These are phyloP conservation scores for Teratosphaeriaceae sp. DNA, from an alignment of 2,329 filamentous ascomycete species.

Conservation along the genomic window DNA sequence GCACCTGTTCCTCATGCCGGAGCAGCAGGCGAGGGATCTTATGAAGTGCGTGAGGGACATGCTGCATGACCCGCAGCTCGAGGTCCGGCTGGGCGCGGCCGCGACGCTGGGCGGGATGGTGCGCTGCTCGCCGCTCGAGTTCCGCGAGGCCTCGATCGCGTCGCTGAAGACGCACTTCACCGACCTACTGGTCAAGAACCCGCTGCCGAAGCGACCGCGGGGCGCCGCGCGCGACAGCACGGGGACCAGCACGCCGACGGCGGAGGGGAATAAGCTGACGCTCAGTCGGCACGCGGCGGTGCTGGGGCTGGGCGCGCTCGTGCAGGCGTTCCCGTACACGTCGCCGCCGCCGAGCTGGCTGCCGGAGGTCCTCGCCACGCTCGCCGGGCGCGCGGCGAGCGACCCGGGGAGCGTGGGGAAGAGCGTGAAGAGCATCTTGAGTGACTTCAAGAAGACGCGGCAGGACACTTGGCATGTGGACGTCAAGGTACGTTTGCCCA, in stretches of 20 bases:
- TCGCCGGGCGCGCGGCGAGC: constrained; percentile 77
- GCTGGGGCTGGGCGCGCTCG: constrained; percentile 78
- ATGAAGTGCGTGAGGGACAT: constrained; percentile 94
- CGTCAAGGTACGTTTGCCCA: constrained; percentile 69
- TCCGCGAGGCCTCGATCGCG: constrained; percentile 71
- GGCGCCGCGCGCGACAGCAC: constrained; percentile 32
- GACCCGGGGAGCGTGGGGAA: constrained; percentile 92
- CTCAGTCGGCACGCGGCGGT: constrained; percentile 84
- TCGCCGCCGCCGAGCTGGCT: constrained; percentile 91
- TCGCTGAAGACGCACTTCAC: constrained; percentile 75
- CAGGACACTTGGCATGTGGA: constrained; percentile 99
- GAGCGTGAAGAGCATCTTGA: constrained; percentile 86
- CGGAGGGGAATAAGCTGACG: constrained; percentile 68
- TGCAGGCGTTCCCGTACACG: constrained; percentile 94
- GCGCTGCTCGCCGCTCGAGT: constrained; percentile 75
- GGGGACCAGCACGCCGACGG: constrained; percentile 57
- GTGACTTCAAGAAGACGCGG: constrained; percentile 98
- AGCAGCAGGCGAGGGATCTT: constrained; percentile 67
- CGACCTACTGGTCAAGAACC: constrained; percentile 69
- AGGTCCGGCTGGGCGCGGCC: constrained; percentile 88
- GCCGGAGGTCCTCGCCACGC: constrained; percentile 79
- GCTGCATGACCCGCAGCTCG: constrained; percentile 84
- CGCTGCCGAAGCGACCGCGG: constrained; percentile 63
- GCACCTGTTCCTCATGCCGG: constrained; percentile 77
- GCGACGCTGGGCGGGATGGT: constrained; percentile 97